phyloP scores from a whole-genome alignment of 1,284 basidiomycete species.

The Malassezia pachydermatis region DNA sequence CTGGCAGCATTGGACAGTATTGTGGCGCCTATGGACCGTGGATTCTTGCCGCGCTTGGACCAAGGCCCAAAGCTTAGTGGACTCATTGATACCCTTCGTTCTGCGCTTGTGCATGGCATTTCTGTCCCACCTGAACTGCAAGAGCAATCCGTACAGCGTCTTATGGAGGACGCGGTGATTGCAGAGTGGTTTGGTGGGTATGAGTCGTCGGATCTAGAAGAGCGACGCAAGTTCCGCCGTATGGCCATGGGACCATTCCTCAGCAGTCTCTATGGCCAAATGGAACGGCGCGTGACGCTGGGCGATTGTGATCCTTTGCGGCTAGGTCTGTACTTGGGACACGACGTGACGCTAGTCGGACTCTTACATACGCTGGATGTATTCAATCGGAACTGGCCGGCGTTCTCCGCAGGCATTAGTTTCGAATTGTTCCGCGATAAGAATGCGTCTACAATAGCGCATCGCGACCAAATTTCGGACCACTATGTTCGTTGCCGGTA shows the following conservation, averaged over 20 bases:
- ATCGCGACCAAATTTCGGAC: slow-evolving; percentile 16
- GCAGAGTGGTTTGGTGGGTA: slow-evolving; percentile 67
- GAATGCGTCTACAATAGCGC: not conserved
- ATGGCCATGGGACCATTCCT: slow-evolving; percentile 68
- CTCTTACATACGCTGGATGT: slow-evolving; percentile 62
- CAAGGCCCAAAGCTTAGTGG: slow-evolving; percentile 67
- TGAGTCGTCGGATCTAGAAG: slow-evolving; percentile 25
- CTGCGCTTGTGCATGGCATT: slow-evolving; percentile 60
- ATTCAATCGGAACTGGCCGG: slow-evolving; percentile 60
- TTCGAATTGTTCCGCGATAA: slow-evolving; percentile 35
- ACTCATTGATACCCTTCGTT: slow-evolving; percentile 61
- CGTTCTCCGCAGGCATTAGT: slow-evolving; percentile 31
- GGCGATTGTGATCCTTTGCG: slow-evolving; percentile 26
- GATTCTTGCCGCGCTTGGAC: slow-evolving; percentile 61
- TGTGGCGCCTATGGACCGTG: slow-evolving; percentile 62
- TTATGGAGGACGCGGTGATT: slow-evolving; percentile 62
- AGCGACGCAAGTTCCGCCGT: slow-evolving; percentile 59
- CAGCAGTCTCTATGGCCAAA: slow-evolving; percentile 57
- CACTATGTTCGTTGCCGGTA: slow-evolving; percentile 60
- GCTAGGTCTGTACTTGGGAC: slow-evolving; percentile 53
- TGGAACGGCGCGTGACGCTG: slow-evolving; percentile 48
- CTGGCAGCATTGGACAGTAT: slow-evolving; percentile 59
- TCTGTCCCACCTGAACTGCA: slow-evolving; percentile 25
- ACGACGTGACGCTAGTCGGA: slow-evolving; percentile 63
- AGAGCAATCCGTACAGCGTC: slow-evolving; percentile 16